These are phyloP conservation scores for Talaromyces sp. DNA, from an alignment of 2,329 filamentous ascomycete species.

Conservation along the genomic window DNA sequence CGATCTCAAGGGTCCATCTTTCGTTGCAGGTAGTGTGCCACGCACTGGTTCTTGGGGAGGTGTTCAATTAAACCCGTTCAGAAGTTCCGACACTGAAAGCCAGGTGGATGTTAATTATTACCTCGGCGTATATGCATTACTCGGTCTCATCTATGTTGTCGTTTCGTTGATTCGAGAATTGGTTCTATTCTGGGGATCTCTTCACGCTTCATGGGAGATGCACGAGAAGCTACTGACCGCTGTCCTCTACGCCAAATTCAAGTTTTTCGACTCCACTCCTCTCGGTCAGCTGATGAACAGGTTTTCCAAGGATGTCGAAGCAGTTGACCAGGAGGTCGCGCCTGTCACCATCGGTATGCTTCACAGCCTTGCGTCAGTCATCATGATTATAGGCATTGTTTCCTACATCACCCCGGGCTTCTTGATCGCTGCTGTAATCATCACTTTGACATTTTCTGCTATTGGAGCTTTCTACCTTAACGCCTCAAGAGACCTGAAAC, in stretches of 20 bases:
- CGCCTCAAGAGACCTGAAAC: slow-evolving; percentile 91
- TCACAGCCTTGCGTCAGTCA: slow-evolving; percentile 61
- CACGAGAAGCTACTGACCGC: slow-evolving; percentile 73
- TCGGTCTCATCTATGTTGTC: slow-evolving; percentile 72
- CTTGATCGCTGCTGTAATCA: slow-evolving; percentile 79
- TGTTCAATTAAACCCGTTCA: slow-evolving; percentile 22
- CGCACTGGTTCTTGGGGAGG: slow-evolving; percentile 26
- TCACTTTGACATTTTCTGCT: slow-evolving; percentile 73
- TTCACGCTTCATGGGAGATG: slow-evolving; percentile 79
- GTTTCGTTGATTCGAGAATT: slow-evolving; percentile 77
- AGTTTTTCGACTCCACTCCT: slow-evolving; percentile 95
- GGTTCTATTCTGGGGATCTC: slow-evolving; percentile 86
- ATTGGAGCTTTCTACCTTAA: slow-evolving; percentile 85
- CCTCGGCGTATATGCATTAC: slow-evolving; percentile 71
- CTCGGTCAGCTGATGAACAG: slow-evolving; percentile 96
- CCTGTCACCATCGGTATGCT: slow-evolving; percentile 77
- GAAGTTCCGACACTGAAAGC: slow-evolving; percentile 16
- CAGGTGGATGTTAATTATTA: slow-evolving; percentile 81
- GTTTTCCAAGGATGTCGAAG: slow-evolving; percentile 95
- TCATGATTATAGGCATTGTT: slow-evolving; percentile 85
- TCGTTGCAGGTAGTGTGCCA: slow-evolving; percentile 32
- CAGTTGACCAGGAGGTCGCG: slow-evolving; percentile 91
- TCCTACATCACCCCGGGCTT: slow-evolving; percentile 86
- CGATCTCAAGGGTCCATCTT: slow-evolving; percentile 31
- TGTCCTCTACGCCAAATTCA: slow-evolving; percentile 86